phyloP scores from a whole-genome alignment of 1,284 basidiomycete genomes.

The Ustilago esculenta region DNA sequence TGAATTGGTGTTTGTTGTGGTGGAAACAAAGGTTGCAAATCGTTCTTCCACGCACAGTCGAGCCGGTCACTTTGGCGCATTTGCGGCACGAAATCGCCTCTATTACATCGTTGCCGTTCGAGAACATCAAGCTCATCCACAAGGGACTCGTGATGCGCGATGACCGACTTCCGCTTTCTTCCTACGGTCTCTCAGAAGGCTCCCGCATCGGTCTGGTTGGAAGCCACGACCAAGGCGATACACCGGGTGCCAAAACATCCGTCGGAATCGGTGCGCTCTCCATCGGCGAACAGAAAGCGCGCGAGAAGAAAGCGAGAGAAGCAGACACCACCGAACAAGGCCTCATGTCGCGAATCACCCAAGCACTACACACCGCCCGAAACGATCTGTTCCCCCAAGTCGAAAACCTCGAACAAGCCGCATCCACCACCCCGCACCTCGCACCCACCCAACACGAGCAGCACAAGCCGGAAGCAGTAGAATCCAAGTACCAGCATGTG shows the following conservation, averaged over 20 bases:
- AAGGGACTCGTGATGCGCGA: constrained; percentile 60
- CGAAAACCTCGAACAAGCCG: constrained; percentile 42
- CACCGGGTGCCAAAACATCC: constrained; percentile 34
- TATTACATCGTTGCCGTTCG: constrained; percentile 54
- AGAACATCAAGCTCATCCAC: constrained; percentile 57
- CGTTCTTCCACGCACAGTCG: constrained; percentile 32
- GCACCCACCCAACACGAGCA: too few relatives aligned
- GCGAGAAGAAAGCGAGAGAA: constrained; percentile 38
- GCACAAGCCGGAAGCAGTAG: too few relatives aligned
- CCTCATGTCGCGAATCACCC: constrained; percentile 51
- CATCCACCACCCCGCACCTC: too few relatives aligned
- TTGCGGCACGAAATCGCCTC: constrained; percentile 58
- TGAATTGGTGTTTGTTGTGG: too few relatives aligned
- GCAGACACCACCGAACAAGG: constrained; percentile 46
- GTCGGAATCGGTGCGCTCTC: constrained; percentile 17
- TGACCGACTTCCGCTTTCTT: constrained; percentile 50
- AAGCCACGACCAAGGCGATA: constrained; percentile 43
- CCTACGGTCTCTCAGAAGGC: constrained; percentile 57
- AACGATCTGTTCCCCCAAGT: constrained; percentile 58
- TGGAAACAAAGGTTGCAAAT: constrained; percentile 57
- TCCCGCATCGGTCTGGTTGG: constrained; percentile 57
- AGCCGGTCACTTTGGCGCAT: constrained; percentile 49
- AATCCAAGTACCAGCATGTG: too few relatives aligned
- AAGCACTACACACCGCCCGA: constrained; percentile 33
- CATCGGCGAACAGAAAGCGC: constrained; percentile 43